Percentiles rank a stretch among this genome's conserved stretches.
These are phyloP conservation scores for Spergularia marina DNA, from an alignment of 148 eudicot species.

Conservation along the genomic window DNA sequence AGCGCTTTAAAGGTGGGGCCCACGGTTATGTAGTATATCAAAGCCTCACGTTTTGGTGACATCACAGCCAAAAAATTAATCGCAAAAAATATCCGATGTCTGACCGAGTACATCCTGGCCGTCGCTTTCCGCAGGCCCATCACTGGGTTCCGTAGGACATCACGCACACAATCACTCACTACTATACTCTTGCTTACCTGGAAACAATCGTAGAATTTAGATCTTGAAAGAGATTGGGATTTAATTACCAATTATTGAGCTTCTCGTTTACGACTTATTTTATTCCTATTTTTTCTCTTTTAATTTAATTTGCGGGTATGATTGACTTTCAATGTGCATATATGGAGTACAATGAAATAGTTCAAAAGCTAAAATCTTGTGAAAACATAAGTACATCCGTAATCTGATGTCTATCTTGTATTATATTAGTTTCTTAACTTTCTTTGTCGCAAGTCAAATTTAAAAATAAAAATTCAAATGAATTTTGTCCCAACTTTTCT, in stretches of 20 bases:
- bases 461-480: no score
- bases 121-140: constrained; percentile 7
- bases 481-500: no score
- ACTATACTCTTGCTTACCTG: constrained; percentile 2
- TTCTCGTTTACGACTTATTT: not conserved
- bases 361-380: no score
- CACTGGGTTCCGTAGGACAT: not conserved
- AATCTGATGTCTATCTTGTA: no score
- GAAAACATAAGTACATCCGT: no score
- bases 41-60: constrained; percentile 19
- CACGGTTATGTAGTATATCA: not conserved
- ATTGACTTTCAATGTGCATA: no score
- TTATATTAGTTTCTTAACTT: no score
- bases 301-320: no score
- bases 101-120: not conserved
- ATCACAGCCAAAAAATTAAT: not conserved
- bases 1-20: no score
- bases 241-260: not conserved
- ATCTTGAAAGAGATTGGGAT: not conserved
- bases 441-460: no score
- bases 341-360: no score
- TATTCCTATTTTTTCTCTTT: not conserved
- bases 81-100: not conserved
- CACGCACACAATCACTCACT: constrained; percentile 12
- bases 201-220: not conserved